A percentile compares a stretch with the other conserved stretches of the same genome.
These are phyloP conservation scores for Podaxis mareebaensis DNA, from an alignment of 768 basidiomycete genomes.

Conservation along the genomic window DNA sequence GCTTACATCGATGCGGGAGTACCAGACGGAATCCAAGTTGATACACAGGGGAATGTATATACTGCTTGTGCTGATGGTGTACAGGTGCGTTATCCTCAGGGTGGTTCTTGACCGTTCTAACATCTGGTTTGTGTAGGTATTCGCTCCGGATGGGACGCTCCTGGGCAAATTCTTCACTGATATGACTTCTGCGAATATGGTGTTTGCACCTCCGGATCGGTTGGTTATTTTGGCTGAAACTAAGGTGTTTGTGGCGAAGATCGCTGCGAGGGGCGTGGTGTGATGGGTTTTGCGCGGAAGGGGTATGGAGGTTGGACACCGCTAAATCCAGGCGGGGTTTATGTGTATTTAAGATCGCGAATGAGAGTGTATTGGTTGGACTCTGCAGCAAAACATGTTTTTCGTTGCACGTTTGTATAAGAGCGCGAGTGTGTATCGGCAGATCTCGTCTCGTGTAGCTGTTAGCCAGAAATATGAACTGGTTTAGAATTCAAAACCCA, in stretches of 20 bases:
- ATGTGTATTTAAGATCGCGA: too few species aligned
- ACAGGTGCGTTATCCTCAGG: constrained; percentile 38
- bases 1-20: constrained; percentile 66
- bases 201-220: constrained; percentile 42
- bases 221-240: constrained; percentile 50
- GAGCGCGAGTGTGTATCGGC: too few species aligned
- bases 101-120: not conserved
- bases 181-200: constrained; percentile 43
- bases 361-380: too few species aligned
- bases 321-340: too few species aligned
- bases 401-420: too few species aligned
- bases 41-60: constrained; percentile 65
- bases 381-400: too few species aligned
- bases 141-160: constrained; percentile 44
- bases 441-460: too few species aligned
- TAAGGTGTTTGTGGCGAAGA: constrained; percentile 46
- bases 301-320: too few species aligned
- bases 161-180: constrained; percentile 67
- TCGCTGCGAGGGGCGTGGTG: constrained; percentile 35
- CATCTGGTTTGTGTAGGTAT: not conserved
- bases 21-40: constrained; percentile 69
- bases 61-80: constrained; percentile 70
- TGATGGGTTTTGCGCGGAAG: not conserved
- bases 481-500: too few species aligned
- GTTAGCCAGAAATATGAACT: too few species aligned